Conservation (phyloP, 768 basidiomycete species). For the Coprinellus micaceus region DNA sequence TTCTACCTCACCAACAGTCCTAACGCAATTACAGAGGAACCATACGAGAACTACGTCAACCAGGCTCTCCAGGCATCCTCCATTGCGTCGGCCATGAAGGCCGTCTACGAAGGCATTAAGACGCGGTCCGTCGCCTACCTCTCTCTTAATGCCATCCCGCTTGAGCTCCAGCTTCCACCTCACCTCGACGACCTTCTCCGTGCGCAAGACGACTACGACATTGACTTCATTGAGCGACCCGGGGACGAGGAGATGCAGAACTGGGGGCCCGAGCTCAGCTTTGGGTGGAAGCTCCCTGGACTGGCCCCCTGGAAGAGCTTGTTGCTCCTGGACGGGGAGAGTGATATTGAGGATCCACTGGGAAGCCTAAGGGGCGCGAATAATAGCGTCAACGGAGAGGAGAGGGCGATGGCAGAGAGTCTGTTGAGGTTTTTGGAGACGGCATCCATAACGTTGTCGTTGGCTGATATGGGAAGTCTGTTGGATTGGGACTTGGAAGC, state of each 20-base stretch:
- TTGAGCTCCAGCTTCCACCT: slow-evolving; percentile 86
- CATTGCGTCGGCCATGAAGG: slow-evolving; percentile 75
- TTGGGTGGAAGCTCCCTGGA: slow-evolving; percentile 70
- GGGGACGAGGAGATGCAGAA: slow-evolving; percentile 48
- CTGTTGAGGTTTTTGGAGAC: slow-evolving; percentile 73
- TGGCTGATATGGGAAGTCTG: slow-evolving; percentile 75
- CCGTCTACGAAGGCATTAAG: slow-evolving; percentile 76
- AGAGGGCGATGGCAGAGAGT: slow-evolving; percentile 64
- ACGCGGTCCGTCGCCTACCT: slow-evolving; percentile 73
- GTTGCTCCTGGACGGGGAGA: slow-evolving; percentile 63
- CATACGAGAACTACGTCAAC: slow-evolving; percentile 51
- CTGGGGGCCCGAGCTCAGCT: slow-evolving; percentile 68
- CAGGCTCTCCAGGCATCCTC: slow-evolving; percentile 65
- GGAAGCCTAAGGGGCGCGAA: slow-evolving; percentile 38
- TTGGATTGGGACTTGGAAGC: slow-evolving; percentile 81
- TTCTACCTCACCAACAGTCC: slow-evolving; percentile 6
- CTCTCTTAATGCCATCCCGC: slow-evolving; percentile 69
- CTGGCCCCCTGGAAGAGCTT: slow-evolving; percentile 92
- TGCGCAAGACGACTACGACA: slow-evolving; percentile 55
- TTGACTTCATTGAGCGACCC: slow-evolving; percentile 45
- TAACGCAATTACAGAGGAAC: slow-evolving; percentile 41
- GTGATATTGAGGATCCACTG: slow-evolving; percentile 51
- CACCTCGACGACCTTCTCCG: slow-evolving; percentile 70
- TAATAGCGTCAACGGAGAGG: slow-evolving; percentile 54
- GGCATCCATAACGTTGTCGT: slow-evolving; percentile 72